Evolutionary conservation across 2,329 filamentous ascomycete genomes (phyloP).

Genomic region (Scorias spongiosa): DNA sequence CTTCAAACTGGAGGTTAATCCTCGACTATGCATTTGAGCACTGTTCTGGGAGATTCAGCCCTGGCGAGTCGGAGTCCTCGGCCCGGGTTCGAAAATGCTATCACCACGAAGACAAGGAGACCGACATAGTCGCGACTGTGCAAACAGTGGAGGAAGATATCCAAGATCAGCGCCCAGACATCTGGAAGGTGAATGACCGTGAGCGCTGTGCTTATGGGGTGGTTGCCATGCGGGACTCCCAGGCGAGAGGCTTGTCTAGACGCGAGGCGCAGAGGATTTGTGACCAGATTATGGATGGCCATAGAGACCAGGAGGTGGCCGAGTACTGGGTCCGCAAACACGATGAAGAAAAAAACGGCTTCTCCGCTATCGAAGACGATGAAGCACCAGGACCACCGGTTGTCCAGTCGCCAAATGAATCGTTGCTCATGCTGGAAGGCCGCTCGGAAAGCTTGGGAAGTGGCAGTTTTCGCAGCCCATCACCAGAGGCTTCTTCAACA

Average conservation of each 20-base stretch:
- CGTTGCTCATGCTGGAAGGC: too few species aligned
- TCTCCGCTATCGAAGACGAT: too few species aligned
- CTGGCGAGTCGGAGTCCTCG: too few species aligned
- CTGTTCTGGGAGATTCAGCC: too few species aligned
- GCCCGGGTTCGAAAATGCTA: too few species aligned
- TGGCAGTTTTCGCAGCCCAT: too few species aligned
- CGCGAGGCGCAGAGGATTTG: not conserved
- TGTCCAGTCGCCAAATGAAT: too few species aligned
- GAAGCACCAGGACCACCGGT: too few species aligned
- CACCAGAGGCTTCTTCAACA: too few species aligned
- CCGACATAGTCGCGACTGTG: not conserved
- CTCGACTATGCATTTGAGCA: too few species aligned
- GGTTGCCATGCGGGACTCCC: not conserved
- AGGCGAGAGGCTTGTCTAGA: not conserved
- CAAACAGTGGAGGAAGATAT: not conserved
- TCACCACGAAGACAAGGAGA: not conserved
- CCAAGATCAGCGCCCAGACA: not conserved
- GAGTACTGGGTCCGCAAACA: not conserved
- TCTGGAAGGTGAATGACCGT: not conserved
- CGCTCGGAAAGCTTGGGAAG: too few species aligned
- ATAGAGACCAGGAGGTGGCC: not conserved
- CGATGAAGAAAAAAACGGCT: not conserved
- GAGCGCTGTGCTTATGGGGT: not conserved
- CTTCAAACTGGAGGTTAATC: too few species aligned
- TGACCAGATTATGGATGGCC: not conserved